A percentile compares a stretch with the other conserved stretches of the same genome.
Evolutionary conservation across 495 filamentous ascomycete species (phyloP).

Genomic region (Geoglossum glabrum): DNA sequence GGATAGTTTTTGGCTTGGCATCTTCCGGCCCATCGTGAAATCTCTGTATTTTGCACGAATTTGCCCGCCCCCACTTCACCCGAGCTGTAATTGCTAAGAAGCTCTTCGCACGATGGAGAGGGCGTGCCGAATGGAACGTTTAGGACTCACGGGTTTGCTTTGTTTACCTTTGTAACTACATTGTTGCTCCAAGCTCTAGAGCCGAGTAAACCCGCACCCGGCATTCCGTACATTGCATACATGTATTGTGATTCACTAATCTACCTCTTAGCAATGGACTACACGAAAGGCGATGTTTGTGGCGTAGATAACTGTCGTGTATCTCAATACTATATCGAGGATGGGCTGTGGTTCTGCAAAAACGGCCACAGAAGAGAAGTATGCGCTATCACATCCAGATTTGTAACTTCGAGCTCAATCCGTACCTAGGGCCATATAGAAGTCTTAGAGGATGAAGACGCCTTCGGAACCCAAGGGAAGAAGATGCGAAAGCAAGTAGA

Average conservation of each 20-base stretch:
- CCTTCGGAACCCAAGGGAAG: conserved; percentile 45
- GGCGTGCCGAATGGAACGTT: neutral
- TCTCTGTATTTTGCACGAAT: conserved; percentile 1
- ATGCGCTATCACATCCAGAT: conserved; percentile 6
- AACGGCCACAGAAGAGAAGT: conserved; percentile 45
- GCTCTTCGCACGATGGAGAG: neutral
- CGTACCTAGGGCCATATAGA: conserved; percentile 25
- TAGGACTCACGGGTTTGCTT: neutral
- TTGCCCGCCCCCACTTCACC: neutral
- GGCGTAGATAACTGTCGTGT: conserved; percentile 45
- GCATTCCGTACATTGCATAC: too few species aligned
- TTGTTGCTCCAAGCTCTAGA: too few species aligned
- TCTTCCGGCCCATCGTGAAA: neutral
- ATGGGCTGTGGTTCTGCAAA: conserved; percentile 44
- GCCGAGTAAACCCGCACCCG: too few species aligned
- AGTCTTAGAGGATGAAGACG: conserved; percentile 52
- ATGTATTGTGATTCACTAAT: too few species aligned
- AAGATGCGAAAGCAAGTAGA: conserved; percentile 33
- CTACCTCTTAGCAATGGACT: conserved; percentile 23
- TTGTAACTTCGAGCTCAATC: conserved; percentile 16
- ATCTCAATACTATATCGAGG: conserved; percentile 38
- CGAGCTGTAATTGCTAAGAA: neutral
- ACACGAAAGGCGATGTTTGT: conserved; percentile 35
- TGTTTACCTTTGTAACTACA: too few species aligned
- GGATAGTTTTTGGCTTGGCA: conserved; percentile 1